phyloP scores from a whole-genome alignment of 23 red algal species.

The Gracilariopsis chorda region DNA sequence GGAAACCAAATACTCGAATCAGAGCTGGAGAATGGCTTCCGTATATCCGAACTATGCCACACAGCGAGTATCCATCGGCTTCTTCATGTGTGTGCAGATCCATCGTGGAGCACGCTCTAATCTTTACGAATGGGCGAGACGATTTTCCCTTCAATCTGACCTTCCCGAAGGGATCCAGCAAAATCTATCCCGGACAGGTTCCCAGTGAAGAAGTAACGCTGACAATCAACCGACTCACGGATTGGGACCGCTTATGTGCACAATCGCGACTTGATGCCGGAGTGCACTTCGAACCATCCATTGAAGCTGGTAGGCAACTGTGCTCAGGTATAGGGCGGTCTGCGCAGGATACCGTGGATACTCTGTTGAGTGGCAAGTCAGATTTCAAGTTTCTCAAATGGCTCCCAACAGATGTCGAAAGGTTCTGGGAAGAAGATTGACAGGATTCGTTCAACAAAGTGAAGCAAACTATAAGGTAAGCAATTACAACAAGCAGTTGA shows the following conservation, averaged over 20 bases:
- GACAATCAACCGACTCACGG: neutral
- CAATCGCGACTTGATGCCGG: neutral
- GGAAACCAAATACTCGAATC: neutral
- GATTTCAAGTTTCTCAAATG: neutral
- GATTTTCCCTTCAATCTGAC: neutral
- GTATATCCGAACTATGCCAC: constrained; percentile 16
- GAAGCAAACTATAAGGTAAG: too few relatives aligned
- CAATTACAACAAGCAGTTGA: too few relatives aligned
- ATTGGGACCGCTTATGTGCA: neutral
- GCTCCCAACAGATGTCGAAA: neutral
- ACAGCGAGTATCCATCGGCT: constrained; percentile 22
- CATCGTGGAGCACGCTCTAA: constrained; percentile 3
- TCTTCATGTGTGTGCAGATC: neutral
- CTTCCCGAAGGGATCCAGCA: neutral
- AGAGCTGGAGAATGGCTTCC: constrained; percentile 23
- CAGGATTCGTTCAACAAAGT: neutral
- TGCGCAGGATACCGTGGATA: neutral
- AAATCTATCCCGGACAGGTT: constrained; percentile 13
- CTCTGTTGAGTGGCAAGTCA: neutral
- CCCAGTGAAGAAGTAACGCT: neutral
- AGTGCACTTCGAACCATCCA: neutral
- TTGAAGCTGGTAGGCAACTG: neutral
- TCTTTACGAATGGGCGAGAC: neutral
- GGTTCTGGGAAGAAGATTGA: constrained; percentile 4
- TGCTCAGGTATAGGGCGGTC: neutral